phyloP scores from a whole-genome alignment of 2,329 filamentous ascomycete genomes.

The Talaromyces sp. region DNA sequence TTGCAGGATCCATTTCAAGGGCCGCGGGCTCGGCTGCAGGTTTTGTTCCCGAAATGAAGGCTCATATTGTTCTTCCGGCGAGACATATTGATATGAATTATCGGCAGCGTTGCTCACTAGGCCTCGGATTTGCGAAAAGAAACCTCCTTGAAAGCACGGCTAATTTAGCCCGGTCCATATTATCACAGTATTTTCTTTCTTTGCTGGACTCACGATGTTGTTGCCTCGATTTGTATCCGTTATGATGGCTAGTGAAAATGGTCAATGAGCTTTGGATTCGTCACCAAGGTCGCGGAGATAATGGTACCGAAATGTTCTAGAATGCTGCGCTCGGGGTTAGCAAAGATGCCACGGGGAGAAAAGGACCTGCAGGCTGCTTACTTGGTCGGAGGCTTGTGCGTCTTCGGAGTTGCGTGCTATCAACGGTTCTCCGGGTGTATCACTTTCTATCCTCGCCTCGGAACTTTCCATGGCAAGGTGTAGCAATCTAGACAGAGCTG shows the following conservation, averaged over 20 bases:
- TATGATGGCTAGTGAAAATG: not conserved
- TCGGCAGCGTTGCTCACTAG: not conserved
- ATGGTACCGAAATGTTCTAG: not conserved
- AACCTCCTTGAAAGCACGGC: not conserved
- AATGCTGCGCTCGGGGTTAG: not conserved
- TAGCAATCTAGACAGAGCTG: not conserved
- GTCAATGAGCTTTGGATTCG: not conserved
- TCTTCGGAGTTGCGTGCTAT: not conserved
- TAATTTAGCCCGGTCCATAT: not conserved
- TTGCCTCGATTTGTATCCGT: not conserved
- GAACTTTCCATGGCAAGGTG: conserved; percentile 1
- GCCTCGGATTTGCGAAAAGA: not conserved
- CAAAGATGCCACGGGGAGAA: not conserved
- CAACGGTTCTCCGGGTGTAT: not conserved
- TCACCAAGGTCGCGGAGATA: not conserved
- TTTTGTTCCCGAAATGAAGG: not conserved
- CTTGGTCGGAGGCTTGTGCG: not conserved
- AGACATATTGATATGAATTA: not conserved
- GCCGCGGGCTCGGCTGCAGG: not conserved
- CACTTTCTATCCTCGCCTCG: not conserved
- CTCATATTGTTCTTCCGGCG: not conserved
- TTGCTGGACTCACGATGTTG: not conserved
- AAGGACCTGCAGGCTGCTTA: not conserved
- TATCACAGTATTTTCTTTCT: not conserved
- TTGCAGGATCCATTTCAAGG: not conserved